phyloP scores from a whole-genome alignment of 2,329 filamentous ascomycete genomes.

The Aspergillus ruber region DNA sequence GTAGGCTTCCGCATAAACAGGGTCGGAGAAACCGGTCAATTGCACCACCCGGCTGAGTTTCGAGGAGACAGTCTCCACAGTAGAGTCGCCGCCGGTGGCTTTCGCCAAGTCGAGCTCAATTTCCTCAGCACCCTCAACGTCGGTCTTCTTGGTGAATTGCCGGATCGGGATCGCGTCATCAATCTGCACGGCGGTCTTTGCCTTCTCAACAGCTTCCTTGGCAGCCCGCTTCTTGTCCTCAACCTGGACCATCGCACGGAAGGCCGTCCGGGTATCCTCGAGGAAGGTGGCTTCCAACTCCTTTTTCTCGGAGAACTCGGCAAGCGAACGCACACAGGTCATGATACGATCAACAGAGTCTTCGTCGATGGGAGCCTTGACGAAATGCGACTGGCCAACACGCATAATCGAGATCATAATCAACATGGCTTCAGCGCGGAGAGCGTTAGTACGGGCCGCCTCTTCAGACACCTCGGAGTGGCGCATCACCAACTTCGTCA shows the following conservation, averaged over 20 bases:
- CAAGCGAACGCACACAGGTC: conserved; percentile 88
- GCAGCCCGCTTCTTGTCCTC: conserved; percentile 98
- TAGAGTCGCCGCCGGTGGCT: conserved; percentile 83
- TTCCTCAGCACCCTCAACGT: conserved; percentile 72
- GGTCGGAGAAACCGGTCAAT: conserved; percentile 94
- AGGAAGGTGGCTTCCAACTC: conserved; percentile 89
- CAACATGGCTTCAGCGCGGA: conserved; percentile 94
- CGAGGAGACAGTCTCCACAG: conserved; percentile 77
- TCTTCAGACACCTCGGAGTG: conserved; percentile 90
- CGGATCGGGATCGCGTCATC: conserved; percentile 92
- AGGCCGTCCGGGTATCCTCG: conserved; percentile 89
- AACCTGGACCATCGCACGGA: conserved; percentile 92
- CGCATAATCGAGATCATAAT: conserved; percentile 99
- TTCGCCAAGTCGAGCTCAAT: conserved; percentile 86
- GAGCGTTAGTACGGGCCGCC: conserved; percentile 78
- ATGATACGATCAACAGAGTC: conserved; percentile 98
- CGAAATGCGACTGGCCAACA: conserved; percentile 97
- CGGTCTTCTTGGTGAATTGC: conserved; percentile 87
- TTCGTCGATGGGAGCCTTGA: conserved; percentile 94
- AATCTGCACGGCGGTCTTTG: conserved; percentile 88
- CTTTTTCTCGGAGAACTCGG: conserved; percentile 83
- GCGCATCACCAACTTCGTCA: conserved; percentile 97
- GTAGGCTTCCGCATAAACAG: conserved; percentile 97
- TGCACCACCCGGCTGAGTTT: conserved; percentile 96
- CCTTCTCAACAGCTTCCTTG: conserved; percentile 85